These are phyloP conservation scores for Didymella pinodella DNA, from an alignment of 2,329 filamentous ascomycete genomes.

Conservation along the genomic window DNA sequence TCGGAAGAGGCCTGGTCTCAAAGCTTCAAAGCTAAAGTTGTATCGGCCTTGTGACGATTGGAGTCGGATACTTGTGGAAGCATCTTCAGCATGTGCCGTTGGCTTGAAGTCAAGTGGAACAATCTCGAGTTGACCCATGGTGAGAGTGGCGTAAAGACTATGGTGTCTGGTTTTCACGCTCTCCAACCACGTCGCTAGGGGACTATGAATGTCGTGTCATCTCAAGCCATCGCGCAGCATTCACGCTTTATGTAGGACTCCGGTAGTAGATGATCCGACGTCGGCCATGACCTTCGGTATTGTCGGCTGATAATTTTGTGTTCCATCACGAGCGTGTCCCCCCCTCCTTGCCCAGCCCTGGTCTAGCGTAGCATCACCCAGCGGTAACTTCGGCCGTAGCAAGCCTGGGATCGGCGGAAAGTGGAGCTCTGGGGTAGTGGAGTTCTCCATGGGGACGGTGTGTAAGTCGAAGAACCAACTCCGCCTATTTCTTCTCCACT, in stretches of 20 bases:
- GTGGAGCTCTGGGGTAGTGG: conserved; percentile 25
- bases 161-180: neutral
- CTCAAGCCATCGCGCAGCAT: conserved; percentile 1
- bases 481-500: conserved; percentile 17
- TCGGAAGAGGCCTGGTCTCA: conserved; percentile 70
- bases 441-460: conserved; percentile 36
- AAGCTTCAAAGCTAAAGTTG: conserved; percentile 68
- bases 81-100: conserved; percentile 30
- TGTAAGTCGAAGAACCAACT: conserved; percentile 24
- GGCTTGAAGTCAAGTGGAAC: conserved; percentile 51
- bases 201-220: neutral
- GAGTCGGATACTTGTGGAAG: conserved; percentile 50
- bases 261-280: conserved; percentile 1
- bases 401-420: conserved; percentile 10
- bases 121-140: conserved; percentile 61
- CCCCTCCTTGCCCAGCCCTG: neutral
- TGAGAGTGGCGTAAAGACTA: conserved; percentile 15
- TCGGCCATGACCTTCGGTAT: conserved; percentile 7
- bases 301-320: conserved; percentile 2
- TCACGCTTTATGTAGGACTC: conserved; percentile 6
- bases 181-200: neutral
- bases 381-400: conserved; percentile 32
- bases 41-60: conserved; percentile 55
- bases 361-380: neutral
- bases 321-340: neutral